These are phyloP conservation scores for Penicillium paneum DNA, from an alignment of 2,329 filamentous ascomycete species.

Conservation along the genomic window DNA sequence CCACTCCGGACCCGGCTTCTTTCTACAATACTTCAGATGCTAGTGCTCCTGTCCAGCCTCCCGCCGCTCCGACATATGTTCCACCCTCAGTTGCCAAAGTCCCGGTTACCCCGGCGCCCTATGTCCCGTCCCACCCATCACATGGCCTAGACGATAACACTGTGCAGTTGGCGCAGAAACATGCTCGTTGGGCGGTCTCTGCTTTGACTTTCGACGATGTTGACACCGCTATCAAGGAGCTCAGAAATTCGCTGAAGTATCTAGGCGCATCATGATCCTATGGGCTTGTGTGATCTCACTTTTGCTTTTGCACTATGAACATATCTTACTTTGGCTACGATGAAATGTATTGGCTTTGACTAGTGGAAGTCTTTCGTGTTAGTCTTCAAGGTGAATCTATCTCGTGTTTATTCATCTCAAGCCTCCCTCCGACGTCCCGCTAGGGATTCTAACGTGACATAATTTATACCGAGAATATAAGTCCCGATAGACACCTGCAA, in stretches of 20 bases:
- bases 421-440: neutral
- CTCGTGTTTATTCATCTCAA: neutral
- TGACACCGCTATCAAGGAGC: slow-evolving; percentile 79
- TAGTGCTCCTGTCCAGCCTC: slow-evolving; percentile 17
- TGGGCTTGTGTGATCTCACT: neutral
- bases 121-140: slow-evolving; percentile 23
- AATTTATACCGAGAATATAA: neutral
- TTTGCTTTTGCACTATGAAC: neutral
- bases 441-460: neutral
- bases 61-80: slow-evolving; percentile 15
- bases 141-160: slow-evolving; percentile 64
- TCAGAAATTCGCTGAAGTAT: slow-evolving; percentile 68
- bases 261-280: slow-evolving; percentile 56
- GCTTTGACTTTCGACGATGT: slow-evolving; percentile 96
- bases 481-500: neutral
- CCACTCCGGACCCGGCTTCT: slow-evolving; percentile 21
- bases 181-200: slow-evolving; percentile 95
- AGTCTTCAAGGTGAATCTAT: neutral
- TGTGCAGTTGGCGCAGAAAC: slow-evolving; percentile 81
- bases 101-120: slow-evolving; percentile 22
- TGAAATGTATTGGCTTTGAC: neutral
- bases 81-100: slow-evolving; percentile 21
- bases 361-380: neutral
- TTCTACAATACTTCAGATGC: slow-evolving; percentile 20
- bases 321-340: neutral